Evolutionary conservation across 495 filamentous ascomycete genomes (phyloP), one percentile per base, ranked within the genome.

Genomic region (Trichocladium uniseriatum): DNA sequence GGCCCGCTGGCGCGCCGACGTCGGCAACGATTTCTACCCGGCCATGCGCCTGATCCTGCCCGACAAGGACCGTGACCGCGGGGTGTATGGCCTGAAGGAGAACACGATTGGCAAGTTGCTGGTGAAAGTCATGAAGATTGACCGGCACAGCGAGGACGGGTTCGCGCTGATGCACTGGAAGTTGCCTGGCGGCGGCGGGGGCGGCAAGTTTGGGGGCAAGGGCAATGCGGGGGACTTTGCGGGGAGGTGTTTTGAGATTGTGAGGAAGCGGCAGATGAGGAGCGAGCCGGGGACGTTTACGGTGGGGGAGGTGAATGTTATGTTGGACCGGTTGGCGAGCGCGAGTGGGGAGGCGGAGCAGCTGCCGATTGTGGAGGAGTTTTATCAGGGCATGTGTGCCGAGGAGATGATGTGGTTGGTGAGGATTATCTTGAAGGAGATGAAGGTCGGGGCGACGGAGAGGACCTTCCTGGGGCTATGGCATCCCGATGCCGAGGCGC

Each of bases 381-480:
- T 97, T 63, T 98, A 97, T 64, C 77, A 81, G 37, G 74, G 79
- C 6, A 97, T 96, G 91, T 94, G 92, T 59, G 80, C 94, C 0
- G 84, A 92, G 48, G 92, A 98, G 68, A 63, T 98, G 31, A 83
- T 83, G 75, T 98, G 92, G 92, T 68, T 96, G 44, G 84, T 97
- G 48, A 83, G 92, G 5, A 96, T 98, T 47, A 89, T 97, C 36
- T 73, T 98, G 29, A 87, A 87, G 44, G 87, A 95, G 63, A 95
- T 96, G 92, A 96, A 91, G 66, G 80, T 98, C n/a, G 92, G 94
- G 4, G 94, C 94, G 10, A 89, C 89, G 1, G 94, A 97, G 67
- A 86, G 87, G 63, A 95, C 92, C 0, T 79, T 97, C 53, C 80
- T 98, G 49, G 77, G 90, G 29, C 68, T 90, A 39, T 97, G 89